These are phyloP conservation scores for Naegleria gruberi DNA, from an alignment of 208 protist species.

Conservation along the genomic window DNA sequence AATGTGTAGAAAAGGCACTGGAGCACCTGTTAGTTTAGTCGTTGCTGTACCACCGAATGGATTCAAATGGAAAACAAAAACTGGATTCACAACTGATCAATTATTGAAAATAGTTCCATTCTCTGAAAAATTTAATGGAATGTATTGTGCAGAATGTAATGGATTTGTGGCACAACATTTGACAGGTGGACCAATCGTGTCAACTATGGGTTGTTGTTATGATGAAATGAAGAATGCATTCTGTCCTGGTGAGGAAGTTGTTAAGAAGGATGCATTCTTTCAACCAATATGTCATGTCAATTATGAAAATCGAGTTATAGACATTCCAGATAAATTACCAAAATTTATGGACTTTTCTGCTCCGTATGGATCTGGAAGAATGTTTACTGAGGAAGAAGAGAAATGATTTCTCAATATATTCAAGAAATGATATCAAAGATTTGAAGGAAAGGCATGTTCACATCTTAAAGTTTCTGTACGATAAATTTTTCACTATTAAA, in stretches of 20 bases:
- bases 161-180: neutral
- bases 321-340: neutral
- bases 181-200: neutral
- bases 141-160: neutral
- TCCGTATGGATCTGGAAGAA: neutral
- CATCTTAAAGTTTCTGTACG: too few relatives aligned
- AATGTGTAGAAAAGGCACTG: neutral
- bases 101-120: neutral
- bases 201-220: neutral
- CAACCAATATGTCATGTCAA: neutral
- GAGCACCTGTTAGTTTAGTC: neutral
- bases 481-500: too few relatives aligned
- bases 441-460: too few relatives aligned
- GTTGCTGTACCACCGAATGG: neutral
- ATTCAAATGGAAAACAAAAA: neutral
- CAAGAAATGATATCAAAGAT: too few relatives aligned
- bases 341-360: neutral
- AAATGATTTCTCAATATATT: too few relatives aligned
- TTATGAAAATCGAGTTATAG: neutral
- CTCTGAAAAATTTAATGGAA: neutral
- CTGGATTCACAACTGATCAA: too few relatives aligned
- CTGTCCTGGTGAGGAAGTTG: neutral
- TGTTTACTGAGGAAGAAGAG: neutral
- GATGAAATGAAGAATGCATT: neutral
- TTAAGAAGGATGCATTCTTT: neutral